These are phyloP conservation scores for Tardiomyces depauwii DNA, from an alignment of 1,139 yeast genomes.

Conservation along the genomic window DNA sequence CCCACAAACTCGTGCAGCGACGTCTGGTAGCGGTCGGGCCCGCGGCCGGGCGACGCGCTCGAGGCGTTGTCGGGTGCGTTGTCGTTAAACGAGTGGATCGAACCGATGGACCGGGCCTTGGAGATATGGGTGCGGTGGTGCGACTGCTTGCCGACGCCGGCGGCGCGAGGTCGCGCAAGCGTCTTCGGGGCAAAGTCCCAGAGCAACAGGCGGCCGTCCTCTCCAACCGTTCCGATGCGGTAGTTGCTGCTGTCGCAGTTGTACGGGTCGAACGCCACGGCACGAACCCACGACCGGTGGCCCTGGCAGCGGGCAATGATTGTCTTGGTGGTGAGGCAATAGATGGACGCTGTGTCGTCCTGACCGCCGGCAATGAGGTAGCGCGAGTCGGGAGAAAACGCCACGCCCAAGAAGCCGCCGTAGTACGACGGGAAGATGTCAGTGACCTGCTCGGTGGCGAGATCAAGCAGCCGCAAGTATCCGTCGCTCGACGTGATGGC, in stretches of 20 bases:
- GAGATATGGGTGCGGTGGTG: not conserved
- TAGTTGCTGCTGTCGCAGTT: conserved; percentile 31
- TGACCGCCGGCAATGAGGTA: conserved; percentile 45
- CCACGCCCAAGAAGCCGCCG: conserved; percentile 49
- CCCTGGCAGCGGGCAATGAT: conserved; percentile 43
- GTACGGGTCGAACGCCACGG: conserved; percentile 35
- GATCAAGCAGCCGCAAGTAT: conserved; percentile 45
- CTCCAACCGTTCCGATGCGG: conserved; percentile 56
- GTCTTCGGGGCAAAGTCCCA: conserved; percentile 69
- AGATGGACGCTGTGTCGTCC: conserved; percentile 30
- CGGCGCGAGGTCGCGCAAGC: conserved; percentile 25
- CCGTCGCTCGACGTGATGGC: conserved; percentile 63
- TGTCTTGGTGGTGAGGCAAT: conserved; percentile 12
- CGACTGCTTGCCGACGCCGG: conserved; percentile 1
- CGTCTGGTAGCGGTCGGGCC: conserved; percentile 2
- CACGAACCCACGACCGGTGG: conserved; percentile 53
- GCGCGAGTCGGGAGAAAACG: conserved; percentile 55
- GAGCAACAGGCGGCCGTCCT: conserved; percentile 53
- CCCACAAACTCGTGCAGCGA: conserved; percentile 19
- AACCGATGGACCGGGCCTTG: conserved; percentile 1
- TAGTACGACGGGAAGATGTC: conserved; percentile 60
- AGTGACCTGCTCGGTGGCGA: conserved; percentile 35
- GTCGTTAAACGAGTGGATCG: not conserved
- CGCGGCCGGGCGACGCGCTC: conserved; percentile 2
- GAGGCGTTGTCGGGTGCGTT: conserved; percentile 2